These are phyloP conservation scores for Ophioceras dolichostomum DNA, from an alignment of 2,329 filamentous ascomycete species.

Conservation along the genomic window DNA sequence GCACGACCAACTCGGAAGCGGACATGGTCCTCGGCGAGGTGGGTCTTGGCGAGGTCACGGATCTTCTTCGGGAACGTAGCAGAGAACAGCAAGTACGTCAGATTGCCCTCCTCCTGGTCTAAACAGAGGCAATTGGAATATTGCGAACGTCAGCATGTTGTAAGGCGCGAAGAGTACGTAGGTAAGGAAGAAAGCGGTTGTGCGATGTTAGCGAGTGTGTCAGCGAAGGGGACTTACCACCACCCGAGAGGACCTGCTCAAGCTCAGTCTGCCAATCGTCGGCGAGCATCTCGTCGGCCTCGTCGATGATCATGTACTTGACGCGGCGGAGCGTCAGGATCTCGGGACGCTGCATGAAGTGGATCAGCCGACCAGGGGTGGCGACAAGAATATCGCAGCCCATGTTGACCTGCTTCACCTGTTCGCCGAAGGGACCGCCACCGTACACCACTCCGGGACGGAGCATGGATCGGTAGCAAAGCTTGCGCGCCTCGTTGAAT, in stretches of 20 bases:
- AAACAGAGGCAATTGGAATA: conserved; percentile 7
- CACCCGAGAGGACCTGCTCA: conserved; percentile 63
- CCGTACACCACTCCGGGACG: conserved; percentile 86
- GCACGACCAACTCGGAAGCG: conserved; percentile 79
- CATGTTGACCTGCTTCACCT: conserved; percentile 60
- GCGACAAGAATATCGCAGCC: conserved; percentile 86
- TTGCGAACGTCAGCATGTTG: conserved; percentile 13
- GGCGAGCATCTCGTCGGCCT: conserved; percentile 86
- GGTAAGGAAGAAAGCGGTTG: no score
- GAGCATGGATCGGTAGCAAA: conserved; percentile 91
- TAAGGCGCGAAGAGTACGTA: conserved; percentile 3
- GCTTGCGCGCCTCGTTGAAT: conserved; percentile 83
- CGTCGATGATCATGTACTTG: conserved; percentile 75
- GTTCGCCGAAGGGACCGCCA: conserved; percentile 58
- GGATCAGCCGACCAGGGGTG: conserved; percentile 73
- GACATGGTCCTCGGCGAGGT: conserved; percentile 62
- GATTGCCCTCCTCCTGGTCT: conserved; percentile 62
- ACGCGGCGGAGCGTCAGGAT: conserved; percentile 63
- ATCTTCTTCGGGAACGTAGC: conserved; percentile 81
- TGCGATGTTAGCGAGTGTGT: no score
- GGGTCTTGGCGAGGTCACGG: conserved; percentile 63
- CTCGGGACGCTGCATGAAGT: conserved; percentile 65
- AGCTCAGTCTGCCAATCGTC: conserved; percentile 69
- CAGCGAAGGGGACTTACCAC: conserved; percentile 44
- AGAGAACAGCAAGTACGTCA: conserved; percentile 75